A percentile compares a stretch with the other conserved stretches of the same genome.
phyloP scores from a whole-genome alignment of 768 basidiomycete species.

The Cystobasidium tubakii region DNA sequence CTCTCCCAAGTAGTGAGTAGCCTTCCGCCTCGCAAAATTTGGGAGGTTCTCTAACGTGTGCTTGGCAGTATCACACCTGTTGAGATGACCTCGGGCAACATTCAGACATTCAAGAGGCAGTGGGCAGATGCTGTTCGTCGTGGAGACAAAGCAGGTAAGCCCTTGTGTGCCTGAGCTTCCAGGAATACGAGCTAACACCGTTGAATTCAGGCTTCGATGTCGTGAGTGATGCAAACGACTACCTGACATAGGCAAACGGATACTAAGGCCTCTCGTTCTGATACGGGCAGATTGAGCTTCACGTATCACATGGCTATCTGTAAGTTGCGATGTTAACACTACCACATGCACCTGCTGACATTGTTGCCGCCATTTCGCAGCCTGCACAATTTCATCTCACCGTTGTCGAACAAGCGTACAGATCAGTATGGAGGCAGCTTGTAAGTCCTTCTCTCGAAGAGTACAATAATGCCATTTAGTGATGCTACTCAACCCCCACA shows the following conservation, averaged over 20 bases:
- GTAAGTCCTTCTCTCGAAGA: not conserved
- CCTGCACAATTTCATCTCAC: constrained; percentile 63
- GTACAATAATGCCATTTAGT: not conserved
- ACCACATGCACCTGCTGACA: too few species aligned
- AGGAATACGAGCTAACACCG: not conserved
- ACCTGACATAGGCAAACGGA: not conserved
- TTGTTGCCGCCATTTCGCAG: constrained; percentile 51
- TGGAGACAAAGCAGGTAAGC: constrained; percentile 37
- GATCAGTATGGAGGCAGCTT: constrained; percentile 69
- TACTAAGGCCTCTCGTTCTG: constrained; percentile 44
- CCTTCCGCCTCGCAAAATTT: not conserved
- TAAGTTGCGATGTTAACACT: not conserved
- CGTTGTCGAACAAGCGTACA: constrained; percentile 64
- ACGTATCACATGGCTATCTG: constrained; percentile 45
- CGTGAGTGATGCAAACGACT: not conserved
- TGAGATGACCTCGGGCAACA: constrained; percentile 57
- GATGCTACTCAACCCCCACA: not conserved
- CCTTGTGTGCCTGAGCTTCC: not conserved
- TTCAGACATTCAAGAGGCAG: constrained; percentile 59
- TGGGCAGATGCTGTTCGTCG: constrained; percentile 51
- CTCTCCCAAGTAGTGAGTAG: not conserved
- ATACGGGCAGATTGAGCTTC: constrained; percentile 45
- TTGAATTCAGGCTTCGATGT: not conserved
- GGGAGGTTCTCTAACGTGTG: too few species aligned
- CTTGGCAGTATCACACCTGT: constrained; percentile 52